Evolutionary conservation across 108 stramenopile species (phyloP), one percentile per base, ranked within the genome.

Genomic region (Cyclotella atomus): DNA sequence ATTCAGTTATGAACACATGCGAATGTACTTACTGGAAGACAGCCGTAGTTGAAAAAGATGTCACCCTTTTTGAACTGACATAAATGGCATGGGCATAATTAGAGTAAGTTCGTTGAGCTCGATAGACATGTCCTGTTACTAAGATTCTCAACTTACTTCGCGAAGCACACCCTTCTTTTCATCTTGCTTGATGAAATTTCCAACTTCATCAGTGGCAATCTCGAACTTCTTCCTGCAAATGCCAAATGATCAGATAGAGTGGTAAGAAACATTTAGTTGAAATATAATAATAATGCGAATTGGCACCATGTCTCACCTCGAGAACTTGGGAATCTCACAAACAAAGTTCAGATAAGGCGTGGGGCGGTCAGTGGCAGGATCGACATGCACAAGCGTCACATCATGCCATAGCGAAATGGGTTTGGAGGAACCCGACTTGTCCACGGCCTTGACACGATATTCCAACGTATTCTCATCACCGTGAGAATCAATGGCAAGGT

Each of bases 21-120:
- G 19, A 23, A 28, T 17, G n/a, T n/a, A 76, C 81, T 77, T 86
- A 89, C 50, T 68, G 98, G 89, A 87, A 98, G 87, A 85, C 96
- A 96, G 32, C 98, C 98, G 71, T 99, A 99, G 95, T 99, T 99
- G 91, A 99, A 99, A 83, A 95, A 96, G 50, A 97, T 94, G 50
- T 97, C 97, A 43, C 96, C 96, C 79, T 97, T 96, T 52, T 91
- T 87, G 81, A 96, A 92, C 84, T 88, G 72, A 33, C 0, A 50
- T n/a, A 59, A 27, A 53, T 32, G 28, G 53, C 32, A 55, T 44
- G 21, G 59, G 55, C 15, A 45, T 2, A 38, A 17, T 6, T 9
- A 12, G 12, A 9, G 12, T 41, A n/a, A n/a, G n/a, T n/a, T n/a
- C n/a, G n/a, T n/a, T n/a, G n/a, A n/a, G n/a, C n/a, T n/a, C n/a